Conservation (phyloP, 495 filamentous ascomycete genomes). For the Penicillium silybi region DNA sequence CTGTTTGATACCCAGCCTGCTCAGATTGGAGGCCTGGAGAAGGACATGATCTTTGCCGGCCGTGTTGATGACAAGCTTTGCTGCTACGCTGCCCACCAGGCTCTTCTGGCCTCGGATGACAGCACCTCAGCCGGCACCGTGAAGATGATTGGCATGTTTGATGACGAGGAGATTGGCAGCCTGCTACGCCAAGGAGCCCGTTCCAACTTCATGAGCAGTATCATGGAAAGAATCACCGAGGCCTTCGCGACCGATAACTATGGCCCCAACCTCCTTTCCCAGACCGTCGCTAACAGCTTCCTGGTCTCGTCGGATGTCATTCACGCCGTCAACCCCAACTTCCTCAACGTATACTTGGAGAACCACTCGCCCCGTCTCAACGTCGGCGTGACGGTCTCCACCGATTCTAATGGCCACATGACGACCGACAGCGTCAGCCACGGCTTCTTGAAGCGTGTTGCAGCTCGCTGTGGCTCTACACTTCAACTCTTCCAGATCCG, state of each 20-base stretch:
- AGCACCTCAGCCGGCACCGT: constrained; percentile 53
- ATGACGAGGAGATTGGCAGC: constrained; percentile 94
- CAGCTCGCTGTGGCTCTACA: constrained; percentile 60
- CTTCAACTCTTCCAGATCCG: constrained; percentile 93
- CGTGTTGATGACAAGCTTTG: constrained; percentile 97
- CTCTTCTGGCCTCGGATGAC: constrained; percentile 65
- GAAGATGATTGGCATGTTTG: constrained; percentile 86
- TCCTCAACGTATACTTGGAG: constrained; percentile 71
- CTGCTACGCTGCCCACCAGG: constrained; percentile 87
- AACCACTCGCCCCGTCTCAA: constrained; percentile 88
- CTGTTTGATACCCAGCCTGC: constrained; percentile 90
- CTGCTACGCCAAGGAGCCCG: constrained; percentile 84
- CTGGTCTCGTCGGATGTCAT: constrained; percentile 89
- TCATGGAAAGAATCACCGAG: constrained; percentile 77
- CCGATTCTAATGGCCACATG: constrained; percentile 92
- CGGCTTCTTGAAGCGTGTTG: constrained; percentile 69
- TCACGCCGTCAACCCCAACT: constrained; percentile 95
- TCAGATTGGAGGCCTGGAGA: constrained; percentile 77
- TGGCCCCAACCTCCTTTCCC: constrained; percentile 66
- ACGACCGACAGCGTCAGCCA: constrained; percentile 81
- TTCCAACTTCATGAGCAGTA: constrained; percentile 77
- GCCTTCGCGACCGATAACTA: constrained; percentile 51
- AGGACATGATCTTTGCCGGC: constrained; percentile 91
- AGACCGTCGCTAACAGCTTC: constrained; percentile 90
- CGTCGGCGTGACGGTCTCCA: constrained; percentile 75